Percentiles rank a stretch among this genome's conserved stretches.
Conservation (phyloP, 2,329 filamentous ascomycete species). For the Exutisphaerella laricina region DNA sequence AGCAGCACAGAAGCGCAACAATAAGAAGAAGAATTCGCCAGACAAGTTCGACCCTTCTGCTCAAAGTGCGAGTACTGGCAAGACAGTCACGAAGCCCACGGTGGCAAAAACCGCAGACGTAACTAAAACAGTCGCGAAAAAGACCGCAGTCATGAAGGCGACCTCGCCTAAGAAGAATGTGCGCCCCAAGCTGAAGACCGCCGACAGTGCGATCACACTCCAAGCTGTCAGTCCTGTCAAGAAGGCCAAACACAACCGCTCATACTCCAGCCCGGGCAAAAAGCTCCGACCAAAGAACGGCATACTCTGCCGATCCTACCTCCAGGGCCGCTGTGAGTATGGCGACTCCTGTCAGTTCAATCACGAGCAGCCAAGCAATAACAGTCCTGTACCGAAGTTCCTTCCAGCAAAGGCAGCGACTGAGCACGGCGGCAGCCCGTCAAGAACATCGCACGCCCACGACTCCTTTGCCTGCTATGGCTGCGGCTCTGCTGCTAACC, state of each 20-base stretch:
- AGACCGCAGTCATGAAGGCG: background rate
- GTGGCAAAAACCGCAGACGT: too few relatives aligned
- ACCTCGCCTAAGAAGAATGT: background rate
- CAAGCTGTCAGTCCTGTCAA: background rate
- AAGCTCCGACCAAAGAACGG: background rate
- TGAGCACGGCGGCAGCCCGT: background rate
- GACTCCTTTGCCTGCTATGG: background rate
- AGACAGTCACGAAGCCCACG: too few relatives aligned
- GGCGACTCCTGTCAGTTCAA: background rate
- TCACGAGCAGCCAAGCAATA: background rate
- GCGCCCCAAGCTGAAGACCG: too few relatives aligned
- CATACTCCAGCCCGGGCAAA: background rate
- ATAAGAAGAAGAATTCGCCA: background rate
- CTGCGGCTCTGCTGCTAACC: background rate
- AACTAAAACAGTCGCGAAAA: background rate
- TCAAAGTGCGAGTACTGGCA: too few relatives aligned
- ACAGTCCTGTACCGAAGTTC: background rate
- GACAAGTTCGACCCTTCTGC: background rate
- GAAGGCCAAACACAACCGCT: background rate
- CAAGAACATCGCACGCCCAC: background rate
- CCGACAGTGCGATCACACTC: too few relatives aligned
- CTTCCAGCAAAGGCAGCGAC: background rate
- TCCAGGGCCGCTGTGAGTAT: background rate
- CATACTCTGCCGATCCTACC: background rate
- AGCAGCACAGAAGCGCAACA: background rate